Percentiles rank a stretch among this genome's conserved stretches.
Conservation (phyloP, 257 asterid genomes). For the Salvia miltiorrhiza region DNA sequence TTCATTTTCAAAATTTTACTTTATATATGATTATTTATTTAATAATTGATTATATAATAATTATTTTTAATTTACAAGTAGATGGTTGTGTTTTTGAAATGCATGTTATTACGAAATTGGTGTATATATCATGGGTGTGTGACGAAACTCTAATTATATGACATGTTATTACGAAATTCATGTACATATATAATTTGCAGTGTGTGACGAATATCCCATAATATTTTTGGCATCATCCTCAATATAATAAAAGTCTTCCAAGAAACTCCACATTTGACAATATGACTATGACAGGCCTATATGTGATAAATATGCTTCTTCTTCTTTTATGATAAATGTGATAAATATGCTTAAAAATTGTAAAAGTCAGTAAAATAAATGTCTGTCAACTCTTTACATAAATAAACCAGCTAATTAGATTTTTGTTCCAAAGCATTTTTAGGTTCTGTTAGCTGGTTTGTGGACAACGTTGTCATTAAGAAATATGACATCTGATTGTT, state of each 20-base stretch:
- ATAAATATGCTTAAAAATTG: not conserved
- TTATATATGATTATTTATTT: too few species aligned
- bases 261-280: conserved; percentile 14
- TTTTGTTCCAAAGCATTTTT: not conserved
- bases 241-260: conserved; percentile 14
- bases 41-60: too few species aligned
- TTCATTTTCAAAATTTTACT: too few species aligned
- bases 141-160: too few species aligned
- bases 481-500: conserved; percentile 14
- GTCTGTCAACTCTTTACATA: conserved; percentile 7
- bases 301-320: not conserved
- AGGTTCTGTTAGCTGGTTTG: conserved; percentile 4
- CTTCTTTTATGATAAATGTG: too few species aligned
- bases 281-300: conserved; percentile 19
- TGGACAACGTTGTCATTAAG: conserved; percentile 2
- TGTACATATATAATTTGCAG: not conserved
- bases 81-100: too few species aligned
- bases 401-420: not conserved
- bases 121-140: too few species aligned
- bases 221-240: not conserved
- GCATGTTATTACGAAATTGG: too few species aligned
- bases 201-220: too few species aligned
- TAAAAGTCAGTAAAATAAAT: not conserved
- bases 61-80: too few species aligned
- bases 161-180: too few species aligned